phyloP scores from a whole-genome alignment of 1,139 yeast genomes.

The Debaryomycetaceae sp. region DNA sequence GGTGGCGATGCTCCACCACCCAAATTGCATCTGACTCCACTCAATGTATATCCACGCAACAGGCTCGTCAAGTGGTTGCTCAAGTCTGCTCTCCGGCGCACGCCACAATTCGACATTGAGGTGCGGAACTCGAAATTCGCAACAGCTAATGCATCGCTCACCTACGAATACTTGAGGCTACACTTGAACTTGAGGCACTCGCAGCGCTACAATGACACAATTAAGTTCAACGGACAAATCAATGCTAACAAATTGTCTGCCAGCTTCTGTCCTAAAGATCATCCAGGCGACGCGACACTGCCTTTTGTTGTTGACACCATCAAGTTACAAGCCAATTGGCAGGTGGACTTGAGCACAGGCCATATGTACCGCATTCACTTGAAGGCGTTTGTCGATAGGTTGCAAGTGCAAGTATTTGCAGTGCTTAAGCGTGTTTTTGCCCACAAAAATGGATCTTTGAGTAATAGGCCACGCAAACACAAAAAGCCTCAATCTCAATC shows the following conservation, averaged over 20 bases:
- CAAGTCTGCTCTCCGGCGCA: conserved; percentile 15
- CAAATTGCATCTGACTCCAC: no score
- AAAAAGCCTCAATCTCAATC: no score
- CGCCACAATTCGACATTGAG: conserved; percentile 28
- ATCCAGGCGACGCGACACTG: neutral
- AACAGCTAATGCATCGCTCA: neutral
- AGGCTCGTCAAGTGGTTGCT: conserved; percentile 11
- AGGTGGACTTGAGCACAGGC: conserved; percentile 18
- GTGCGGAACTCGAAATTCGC: conserved; percentile 15
- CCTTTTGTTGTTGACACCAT: conserved; percentile 17
- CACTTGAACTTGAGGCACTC: conserved; percentile 19
- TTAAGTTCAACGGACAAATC: conserved; percentile 20
- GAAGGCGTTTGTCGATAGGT: conserved; percentile 24
- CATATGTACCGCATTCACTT: conserved; percentile 16
- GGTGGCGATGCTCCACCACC: no score
- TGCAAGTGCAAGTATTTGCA: conserved; percentile 24
- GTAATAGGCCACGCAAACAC: no score
- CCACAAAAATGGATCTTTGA: no score
- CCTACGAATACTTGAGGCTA: conserved; percentile 22
- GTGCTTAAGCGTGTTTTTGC: conserved; percentile 17
- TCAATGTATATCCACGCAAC: conserved; percentile 18
- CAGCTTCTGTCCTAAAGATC: conserved; percentile 1
- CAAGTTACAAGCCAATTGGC: conserved; percentile 20
- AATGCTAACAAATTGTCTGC: conserved; percentile 10
- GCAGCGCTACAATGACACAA: conserved; percentile 13